Evolutionary conservation across 164 flowering plant genomes (phyloP), one percentile per base, ranked within the genome.

Genomic region (Stephania japonica): DNA sequence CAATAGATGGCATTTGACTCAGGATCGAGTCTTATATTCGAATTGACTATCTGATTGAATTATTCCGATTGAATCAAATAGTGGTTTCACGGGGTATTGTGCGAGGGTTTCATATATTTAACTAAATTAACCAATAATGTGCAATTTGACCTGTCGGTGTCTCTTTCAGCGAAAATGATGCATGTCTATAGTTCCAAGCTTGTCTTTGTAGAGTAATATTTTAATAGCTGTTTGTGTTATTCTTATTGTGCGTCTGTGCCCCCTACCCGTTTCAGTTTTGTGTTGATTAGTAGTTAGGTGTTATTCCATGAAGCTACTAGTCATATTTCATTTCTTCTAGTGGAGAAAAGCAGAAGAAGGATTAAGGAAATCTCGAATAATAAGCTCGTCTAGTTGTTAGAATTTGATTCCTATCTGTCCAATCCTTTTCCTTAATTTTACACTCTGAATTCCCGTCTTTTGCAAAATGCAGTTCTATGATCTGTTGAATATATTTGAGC

Each of bases 401-500:
- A 59, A 19, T 59, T 18, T 59, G 9, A 5, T 59, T 7, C 21
- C 53, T 14, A 16, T 68, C 49, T 67, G 23, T 7, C 11, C 42
- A 23, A 67, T 67, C 19, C 9, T 41, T 16, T 67, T 8, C 38
- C 38, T 32, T 41, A 27, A 65, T 71, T 68, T 25, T 50, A 67
- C 19, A 32, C 38, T 68, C 71, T 72, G n/a, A 56, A 61, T 72
- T 73, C 50, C 67, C 50, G 32, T 71, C 67, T 68, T 32, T 68
- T 69, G 6, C n/a, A 44, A 62, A 47, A 38, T 87, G 91, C 96
- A 95, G 99, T 95, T 88, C 78, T 95, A 89, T 82, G 99, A 95
- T 76, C 86, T 95, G 67, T 63, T 93, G 75, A 93, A 95, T 80
- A 95, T 95, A 75, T 95, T 95, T 85, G 95, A 93, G 86, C 91